phyloP scores from a whole-genome alignment of 2,329 filamentous ascomycete species.

The Chaetomium globosum region DNA sequence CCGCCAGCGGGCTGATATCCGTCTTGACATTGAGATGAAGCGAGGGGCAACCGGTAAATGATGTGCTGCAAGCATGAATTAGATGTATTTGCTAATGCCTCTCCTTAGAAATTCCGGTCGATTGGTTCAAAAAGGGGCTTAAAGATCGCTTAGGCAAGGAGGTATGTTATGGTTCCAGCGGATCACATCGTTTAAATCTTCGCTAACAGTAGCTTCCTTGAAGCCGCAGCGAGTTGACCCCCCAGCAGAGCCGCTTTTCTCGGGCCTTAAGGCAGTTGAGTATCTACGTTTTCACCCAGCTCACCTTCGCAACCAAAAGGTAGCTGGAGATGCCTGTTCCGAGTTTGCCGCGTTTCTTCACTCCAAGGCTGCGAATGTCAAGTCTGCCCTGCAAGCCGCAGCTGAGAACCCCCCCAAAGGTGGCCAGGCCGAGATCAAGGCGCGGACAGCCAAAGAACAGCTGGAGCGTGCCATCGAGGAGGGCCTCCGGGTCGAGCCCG shows the following conservation, averaged over 20 bases:
- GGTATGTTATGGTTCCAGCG: constrained; percentile 3
- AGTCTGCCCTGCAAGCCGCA: constrained; percentile 17
- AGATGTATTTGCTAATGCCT: constrained; percentile 15
- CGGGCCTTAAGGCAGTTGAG: constrained; percentile 29
- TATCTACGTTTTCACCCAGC: constrained; percentile 31
- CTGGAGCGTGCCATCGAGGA: constrained; percentile 30
- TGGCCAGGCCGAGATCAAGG: constrained; percentile 8
- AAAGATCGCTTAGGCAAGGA: constrained; percentile 17
- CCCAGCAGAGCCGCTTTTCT: constrained; percentile 30
- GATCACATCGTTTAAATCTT: background rate
- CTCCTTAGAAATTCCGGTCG: constrained; percentile 29
- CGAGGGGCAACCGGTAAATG: constrained; percentile 24
- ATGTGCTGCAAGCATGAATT: too few relatives aligned
- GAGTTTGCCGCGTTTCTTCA: constrained; percentile 28
- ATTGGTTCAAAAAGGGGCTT: constrained; percentile 33
- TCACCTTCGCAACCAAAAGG: constrained; percentile 26
- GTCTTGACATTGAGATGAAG: constrained; percentile 35
- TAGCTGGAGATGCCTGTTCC: constrained; percentile 9
- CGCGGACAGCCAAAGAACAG: constrained; percentile 24
- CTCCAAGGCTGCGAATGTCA: constrained; percentile 17
- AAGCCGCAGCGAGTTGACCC: constrained; percentile 21
- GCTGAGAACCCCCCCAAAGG: constrained; percentile 17
- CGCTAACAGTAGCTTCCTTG: constrained; percentile 12
- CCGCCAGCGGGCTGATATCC: constrained; percentile 32
- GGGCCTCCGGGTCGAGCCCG: constrained; percentile 27